Conservation (phyloP, 1,284 basidiomycete genomes). For the Ceratobasidium sp. region DNA sequence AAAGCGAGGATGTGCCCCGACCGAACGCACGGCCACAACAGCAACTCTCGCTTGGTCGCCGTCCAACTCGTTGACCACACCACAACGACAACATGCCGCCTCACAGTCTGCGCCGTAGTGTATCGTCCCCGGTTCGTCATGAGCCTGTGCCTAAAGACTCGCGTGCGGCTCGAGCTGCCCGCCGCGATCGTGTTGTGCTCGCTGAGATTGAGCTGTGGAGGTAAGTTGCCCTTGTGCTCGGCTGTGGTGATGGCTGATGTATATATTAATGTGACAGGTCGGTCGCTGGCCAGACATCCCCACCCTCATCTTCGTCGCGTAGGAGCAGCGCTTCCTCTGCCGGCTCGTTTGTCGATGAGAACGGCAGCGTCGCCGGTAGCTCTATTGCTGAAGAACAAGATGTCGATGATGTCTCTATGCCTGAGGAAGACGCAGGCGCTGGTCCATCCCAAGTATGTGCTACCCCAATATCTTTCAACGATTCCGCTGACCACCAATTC, state of each 20-base stretch:
- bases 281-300: conserved; percentile 34
- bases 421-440: conserved; percentile 8
- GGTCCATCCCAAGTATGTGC: conserved; percentile 8
- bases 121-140: conserved; percentile 19
- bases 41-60: conserved; percentile 9
- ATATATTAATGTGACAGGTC: neutral
- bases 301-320: conserved; percentile 30
- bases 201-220: conserved; percentile 45
- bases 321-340: conserved; percentile 38
- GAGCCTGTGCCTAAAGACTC: conserved; percentile 35
- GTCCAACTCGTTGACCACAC: conserved; percentile 14
- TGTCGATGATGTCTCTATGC: neutral
- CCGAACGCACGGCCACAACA: conserved; percentile 18
- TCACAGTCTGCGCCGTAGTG: conserved; percentile 25
- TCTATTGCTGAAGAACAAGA: conserved; percentile 21
- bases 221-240: neutral
- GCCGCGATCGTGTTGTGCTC: conserved; percentile 32
- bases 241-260: neutral
- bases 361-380: conserved; percentile 35
- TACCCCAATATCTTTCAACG: neutral
- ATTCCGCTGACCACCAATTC: no score
- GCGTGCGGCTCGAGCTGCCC: conserved; percentile 37
- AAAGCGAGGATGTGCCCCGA: conserved; percentile 17
- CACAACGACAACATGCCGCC: conserved; percentile 30
- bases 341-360: conserved; percentile 40